phyloP scores from a whole-genome alignment of 1,139 yeast species.

The Zygosaccharomyces sapae region DNA sequence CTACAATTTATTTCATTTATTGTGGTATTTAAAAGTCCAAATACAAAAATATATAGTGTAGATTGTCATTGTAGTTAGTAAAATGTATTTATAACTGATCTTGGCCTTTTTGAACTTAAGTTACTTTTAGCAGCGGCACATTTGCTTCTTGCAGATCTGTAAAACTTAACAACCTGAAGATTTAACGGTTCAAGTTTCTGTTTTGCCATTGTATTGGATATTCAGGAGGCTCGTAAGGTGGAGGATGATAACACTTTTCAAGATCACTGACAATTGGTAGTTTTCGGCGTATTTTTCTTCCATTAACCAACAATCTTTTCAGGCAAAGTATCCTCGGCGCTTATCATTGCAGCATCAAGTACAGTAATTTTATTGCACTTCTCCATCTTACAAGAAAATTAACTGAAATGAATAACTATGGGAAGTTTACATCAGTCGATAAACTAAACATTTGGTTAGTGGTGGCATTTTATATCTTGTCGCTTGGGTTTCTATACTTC shows the following conservation, averaged over 20 bases:
- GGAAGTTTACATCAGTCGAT: not conserved
- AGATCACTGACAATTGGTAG: conserved; percentile 8
- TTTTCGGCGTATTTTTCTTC: conserved; percentile 10
- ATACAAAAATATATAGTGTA: conserved; percentile 5
- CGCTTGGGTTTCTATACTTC: conserved; percentile 1
- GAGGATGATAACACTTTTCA: conserved; percentile 5
- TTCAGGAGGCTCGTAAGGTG: conserved; percentile 7
- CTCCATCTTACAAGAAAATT: not conserved
- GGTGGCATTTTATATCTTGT: too few relatives aligned
- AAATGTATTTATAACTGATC: not conserved
- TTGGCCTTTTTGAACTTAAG: conserved; percentile 5
- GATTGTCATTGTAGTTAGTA: not conserved
- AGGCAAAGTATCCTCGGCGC: conserved; percentile 7
- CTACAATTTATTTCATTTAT: not conserved
- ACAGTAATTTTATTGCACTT: not conserved
- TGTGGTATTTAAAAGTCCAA: conserved; percentile 7
- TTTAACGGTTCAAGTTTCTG: not conserved
- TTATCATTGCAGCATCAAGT: conserved; percentile 9
- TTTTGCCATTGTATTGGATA: conserved; percentile 9
- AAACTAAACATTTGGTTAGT: too few relatives aligned
- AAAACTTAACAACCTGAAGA: not conserved
- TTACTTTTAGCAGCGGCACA: not conserved
- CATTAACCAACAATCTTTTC: conserved; percentile 11
- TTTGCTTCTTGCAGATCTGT: not conserved
- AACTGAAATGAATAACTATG: not conserved